Evolutionary conservation across 2,329 filamentous ascomycete genomes (phyloP), one percentile per base, ranked within the genome.

Genomic region (Zymoseptoria brevis): DNA sequence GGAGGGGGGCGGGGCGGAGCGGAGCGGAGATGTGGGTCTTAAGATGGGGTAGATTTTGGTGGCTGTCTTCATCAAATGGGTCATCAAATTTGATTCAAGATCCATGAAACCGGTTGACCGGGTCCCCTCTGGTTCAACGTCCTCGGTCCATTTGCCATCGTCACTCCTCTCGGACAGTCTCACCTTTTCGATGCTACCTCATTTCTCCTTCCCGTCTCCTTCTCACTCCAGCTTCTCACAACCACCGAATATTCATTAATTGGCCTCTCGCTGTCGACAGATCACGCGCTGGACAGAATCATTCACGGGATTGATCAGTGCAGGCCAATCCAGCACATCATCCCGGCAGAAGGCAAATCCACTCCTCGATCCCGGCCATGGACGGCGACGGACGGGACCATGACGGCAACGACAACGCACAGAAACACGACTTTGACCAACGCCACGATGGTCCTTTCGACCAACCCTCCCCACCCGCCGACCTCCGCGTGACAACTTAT

Each of bases 371-470:
- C 21, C 22, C 51, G 11, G 22, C 9, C n/a, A 53, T 53, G 51
- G 51, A 30, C 16, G 35, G 35, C 16, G 51, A 53, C 51, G 22
- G 22, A 2, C 8, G 30, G n/a, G 50, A 49, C 24, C 41, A 56
- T 35, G 30, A 56, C 54, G 8, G 24, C 41, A 68, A 72, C 62
- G 67, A 72, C 64, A 71, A 72, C 63, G 69, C 72, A 59, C 69
- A 70, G 55, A 66, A 67, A 16, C 69, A 72, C 61, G 67, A 72
- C 64, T 72, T 72, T 62, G 69, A 72, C 60, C 69, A 70, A 57
- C 67, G 70, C 8, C 67, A 70, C 54, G 68, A 72, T 57, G 69
- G 69, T 8, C 69, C 70, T 1, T 66, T 68, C 59, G 66, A 70
- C 22, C 61, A 58, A 57, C 61, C 56, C 19, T 50, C 21, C 19